Conservation (phyloP, 2,329 filamentous ascomycete species). For the Pseudogymnoascus verrucosus region DNA sequence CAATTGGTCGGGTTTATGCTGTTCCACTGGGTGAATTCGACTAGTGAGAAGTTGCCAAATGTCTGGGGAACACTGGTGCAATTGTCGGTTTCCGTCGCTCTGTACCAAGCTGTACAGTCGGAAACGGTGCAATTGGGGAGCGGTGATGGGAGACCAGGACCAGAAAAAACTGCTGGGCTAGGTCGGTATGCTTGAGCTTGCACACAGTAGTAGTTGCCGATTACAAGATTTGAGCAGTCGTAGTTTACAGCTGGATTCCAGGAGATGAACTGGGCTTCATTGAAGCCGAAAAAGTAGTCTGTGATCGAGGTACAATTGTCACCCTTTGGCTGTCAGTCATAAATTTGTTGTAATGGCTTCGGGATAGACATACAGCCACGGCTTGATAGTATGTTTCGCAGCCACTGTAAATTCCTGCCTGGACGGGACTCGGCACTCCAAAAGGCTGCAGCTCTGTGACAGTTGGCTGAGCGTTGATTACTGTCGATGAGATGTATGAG, state of each 20-base stretch:
- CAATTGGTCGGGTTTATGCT: background rate
- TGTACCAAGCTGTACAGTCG: background rate
- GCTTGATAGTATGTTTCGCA: conserved; percentile 8
- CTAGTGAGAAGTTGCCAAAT: background rate
- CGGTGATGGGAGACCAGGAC: background rate
- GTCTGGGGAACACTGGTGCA: background rate
- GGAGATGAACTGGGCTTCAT: conserved; percentile 16
- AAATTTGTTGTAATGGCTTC: background rate
- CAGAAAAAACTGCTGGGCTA: background rate
- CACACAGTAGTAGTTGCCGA: conserved; percentile 21
- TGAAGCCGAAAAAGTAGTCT: background rate
- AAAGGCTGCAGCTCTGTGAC: conserved; percentile 4
- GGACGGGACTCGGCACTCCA: background rate
- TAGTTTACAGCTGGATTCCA: conserved; percentile 26
- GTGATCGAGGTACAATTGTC: background rate
- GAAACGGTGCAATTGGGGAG: background rate
- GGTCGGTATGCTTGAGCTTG: background rate
- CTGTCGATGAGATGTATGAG: conserved; percentile 5
- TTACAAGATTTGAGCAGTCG: conserved; percentile 20
- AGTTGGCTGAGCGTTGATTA: conserved; percentile 6
- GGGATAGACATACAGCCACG: background rate
- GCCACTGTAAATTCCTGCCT: background rate
- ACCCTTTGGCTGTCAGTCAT: background rate
- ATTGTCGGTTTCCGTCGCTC: background rate
- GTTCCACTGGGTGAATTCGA: background rate